A percentile compares a stretch with the other conserved stretches of the same genome.
Evolutionary conservation across 805 yeast genomes (phyloP).

Genomic region (Candida loeiensis): DNA sequence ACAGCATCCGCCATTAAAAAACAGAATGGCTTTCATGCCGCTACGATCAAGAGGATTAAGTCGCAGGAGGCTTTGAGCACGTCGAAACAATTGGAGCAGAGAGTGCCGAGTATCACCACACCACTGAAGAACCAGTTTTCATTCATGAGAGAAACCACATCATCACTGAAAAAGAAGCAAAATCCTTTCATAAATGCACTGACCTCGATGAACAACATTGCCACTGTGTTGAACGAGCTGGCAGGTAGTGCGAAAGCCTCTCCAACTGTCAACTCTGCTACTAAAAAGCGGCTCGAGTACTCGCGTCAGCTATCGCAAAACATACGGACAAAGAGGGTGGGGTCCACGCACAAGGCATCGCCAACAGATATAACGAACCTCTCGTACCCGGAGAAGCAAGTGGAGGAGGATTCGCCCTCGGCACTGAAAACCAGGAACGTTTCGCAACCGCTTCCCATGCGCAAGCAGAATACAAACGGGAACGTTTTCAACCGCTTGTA

Average conservation of each 20-base stretch:
- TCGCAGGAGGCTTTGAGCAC: neutral
- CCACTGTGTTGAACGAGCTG: neutral
- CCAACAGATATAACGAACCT: conserved; percentile 24
- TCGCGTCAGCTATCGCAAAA: conserved; percentile 16
- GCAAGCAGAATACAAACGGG: conserved; percentile 1
- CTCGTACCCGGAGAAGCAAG: conserved; percentile 8
- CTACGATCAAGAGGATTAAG: no score
- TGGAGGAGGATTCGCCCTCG: conserved; percentile 11
- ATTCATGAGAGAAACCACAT: conserved; percentile 40
- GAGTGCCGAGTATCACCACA: conserved; percentile 16
- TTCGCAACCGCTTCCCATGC: conserved; percentile 10
- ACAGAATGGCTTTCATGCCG: no score
- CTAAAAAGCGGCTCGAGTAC: conserved; percentile 18
- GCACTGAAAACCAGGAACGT: conserved; percentile 6
- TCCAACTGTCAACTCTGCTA: conserved; percentile 7
- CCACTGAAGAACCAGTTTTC: conserved; percentile 20
- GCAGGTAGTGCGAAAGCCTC: neutral
- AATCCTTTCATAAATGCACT: conserved; percentile 5
- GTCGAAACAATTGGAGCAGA: conserved; percentile 8
- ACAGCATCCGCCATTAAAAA: no score
- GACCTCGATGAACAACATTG: neutral
- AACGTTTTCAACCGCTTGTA: conserved; percentile 14
- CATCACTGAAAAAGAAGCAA: conserved; percentile 33
- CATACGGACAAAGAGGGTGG: conserved; percentile 13
- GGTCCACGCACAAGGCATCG: conserved; percentile 9